Evolutionary conservation across 169 alveolate species (phyloP).

Genomic region (Amoebophrya sp.): DNA sequence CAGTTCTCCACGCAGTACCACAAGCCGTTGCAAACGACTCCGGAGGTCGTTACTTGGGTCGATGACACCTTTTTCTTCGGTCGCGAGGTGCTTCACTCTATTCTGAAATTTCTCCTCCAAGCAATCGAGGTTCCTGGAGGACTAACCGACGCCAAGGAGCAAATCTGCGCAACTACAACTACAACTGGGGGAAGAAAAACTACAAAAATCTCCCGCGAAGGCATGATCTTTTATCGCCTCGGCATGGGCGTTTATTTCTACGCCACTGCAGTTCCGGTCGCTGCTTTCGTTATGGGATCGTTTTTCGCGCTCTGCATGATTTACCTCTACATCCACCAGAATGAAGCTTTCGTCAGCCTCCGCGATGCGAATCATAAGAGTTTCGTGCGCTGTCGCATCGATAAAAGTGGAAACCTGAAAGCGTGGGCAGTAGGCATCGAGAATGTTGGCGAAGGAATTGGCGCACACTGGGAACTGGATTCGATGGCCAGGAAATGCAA

Average conservation of each 20-base stretch:
- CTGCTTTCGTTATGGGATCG: background rate
- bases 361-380: background rate
- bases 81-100: background rate
- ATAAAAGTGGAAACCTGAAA: background rate
- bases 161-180: background rate
- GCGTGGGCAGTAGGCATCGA: slow-evolving; percentile 15
- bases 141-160: background rate
- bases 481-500: background rate
- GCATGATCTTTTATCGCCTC: background rate
- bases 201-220: background rate
- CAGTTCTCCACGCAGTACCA: background rate
- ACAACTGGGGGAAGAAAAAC: background rate
- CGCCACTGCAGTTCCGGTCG: background rate
- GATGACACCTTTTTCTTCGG: background rate
- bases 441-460: background rate
- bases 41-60: background rate
- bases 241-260: background rate
- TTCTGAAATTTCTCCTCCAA: background rate
- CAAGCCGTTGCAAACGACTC: background rate
- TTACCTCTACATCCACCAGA: background rate
- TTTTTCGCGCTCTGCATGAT: background rate
- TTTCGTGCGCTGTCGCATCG: background rate
- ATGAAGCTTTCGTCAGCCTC: background rate
- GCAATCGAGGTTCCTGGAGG: background rate
- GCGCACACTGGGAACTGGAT: background rate